Base-by-base conservation (phyloP, 352 stramenopile genomes). In the Phytophthora fragariaefolia region DNA sequence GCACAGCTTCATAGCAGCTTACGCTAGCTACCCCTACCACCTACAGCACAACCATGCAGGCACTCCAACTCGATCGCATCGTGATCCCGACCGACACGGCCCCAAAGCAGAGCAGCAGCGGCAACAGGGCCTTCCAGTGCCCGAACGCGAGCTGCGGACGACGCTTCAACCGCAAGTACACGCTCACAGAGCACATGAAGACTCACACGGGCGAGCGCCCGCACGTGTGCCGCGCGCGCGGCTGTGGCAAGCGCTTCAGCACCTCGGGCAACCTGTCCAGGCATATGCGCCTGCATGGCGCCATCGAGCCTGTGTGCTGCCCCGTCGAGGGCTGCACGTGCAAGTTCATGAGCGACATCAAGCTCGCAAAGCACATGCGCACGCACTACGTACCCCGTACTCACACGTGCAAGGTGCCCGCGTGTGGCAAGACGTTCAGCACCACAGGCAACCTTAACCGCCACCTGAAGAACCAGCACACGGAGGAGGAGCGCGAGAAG, bases 141-240 rank as follows among this genome's bases (percentile, higher is more conserved):
- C 68, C 70, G 3, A 69, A 82, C 49, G 58, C 69, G 8, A 54
- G 58, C 45, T 90, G 81, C 54, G 69, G 58, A 22, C 69, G 76
- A n/a, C 72, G 77, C 18, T 90, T 90, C 66, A 83, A 87, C 62
- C 81, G 81, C 76, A 86, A 83, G 43, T 87, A 86, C 59, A 90
- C 82, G 36, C 81, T 91, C 59, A 89, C 69, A 8, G 82, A 91
- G 59, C 83, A 92, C 71, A 80, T 87, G 60, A 90, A 90, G 73
- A 92, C 82, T 23, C 83, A 92, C 75, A 91, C 83, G 36, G 83
- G 83, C 30, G 77, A 85, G 23, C 74, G 71, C 6, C 77, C 77
- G 17, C 68, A 85, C 28, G 57, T 72, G 20, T 85, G 77, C 48
- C 66, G 69, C 4, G 71, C 68, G 6, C 62, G 49, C n/a, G 58